These are phyloP conservation scores for Chrysanthemum makinoi DNA, from an alignment of 129 eudicot genomes.

Conservation along the genomic window DNA sequence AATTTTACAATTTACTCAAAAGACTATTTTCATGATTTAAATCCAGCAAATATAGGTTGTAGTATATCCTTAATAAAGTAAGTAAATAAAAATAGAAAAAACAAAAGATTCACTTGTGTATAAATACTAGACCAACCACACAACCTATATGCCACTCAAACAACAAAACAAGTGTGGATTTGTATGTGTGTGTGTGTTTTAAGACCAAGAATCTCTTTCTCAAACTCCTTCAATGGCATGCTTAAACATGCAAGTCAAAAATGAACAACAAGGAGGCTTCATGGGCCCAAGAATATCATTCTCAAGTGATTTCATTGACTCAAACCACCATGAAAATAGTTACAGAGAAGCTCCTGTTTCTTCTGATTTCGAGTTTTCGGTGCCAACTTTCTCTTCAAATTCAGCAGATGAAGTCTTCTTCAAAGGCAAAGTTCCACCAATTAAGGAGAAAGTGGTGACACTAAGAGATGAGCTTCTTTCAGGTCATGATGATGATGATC, in stretches of 20 bases:
- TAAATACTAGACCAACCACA: slow-evolving; percentile 31
- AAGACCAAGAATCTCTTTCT: not conserved
- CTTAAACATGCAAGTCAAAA: slow-evolving; percentile 69
- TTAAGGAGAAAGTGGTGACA: slow-evolving; percentile 55
- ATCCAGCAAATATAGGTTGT: not conserved
- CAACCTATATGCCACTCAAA: slow-evolving; percentile 17
- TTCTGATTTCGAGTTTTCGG: slow-evolving; percentile 83
- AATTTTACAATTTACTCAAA: not conserved
- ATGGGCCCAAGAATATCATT: slow-evolving; percentile 95
- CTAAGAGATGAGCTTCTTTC: slow-evolving; percentile 82
- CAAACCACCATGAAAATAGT: slow-evolving; percentile 39
- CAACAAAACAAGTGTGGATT: not conserved
- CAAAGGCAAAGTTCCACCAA: slow-evolving; percentile 59
- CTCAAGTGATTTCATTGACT: slow-evolving; percentile 84
- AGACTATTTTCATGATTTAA: not conserved
- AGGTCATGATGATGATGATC: slow-evolving; percentile 41
- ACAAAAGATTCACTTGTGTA: slow-evolving; percentile 12
- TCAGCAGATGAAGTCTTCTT: slow-evolving; percentile 74
- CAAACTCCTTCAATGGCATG: slow-evolving; percentile 58
- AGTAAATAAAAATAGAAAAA: not conserved
- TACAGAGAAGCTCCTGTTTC: slow-evolving; percentile 79
- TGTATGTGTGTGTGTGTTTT: slow-evolving; percentile 6
- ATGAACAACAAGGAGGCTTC: slow-evolving; percentile 52
- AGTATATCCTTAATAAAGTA: not conserved
- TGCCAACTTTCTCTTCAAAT: slow-evolving; percentile 45